Conservation (phyloP, 2,329 filamentous ascomycete genomes). For the Scedosporium minutisporum region DNA sequence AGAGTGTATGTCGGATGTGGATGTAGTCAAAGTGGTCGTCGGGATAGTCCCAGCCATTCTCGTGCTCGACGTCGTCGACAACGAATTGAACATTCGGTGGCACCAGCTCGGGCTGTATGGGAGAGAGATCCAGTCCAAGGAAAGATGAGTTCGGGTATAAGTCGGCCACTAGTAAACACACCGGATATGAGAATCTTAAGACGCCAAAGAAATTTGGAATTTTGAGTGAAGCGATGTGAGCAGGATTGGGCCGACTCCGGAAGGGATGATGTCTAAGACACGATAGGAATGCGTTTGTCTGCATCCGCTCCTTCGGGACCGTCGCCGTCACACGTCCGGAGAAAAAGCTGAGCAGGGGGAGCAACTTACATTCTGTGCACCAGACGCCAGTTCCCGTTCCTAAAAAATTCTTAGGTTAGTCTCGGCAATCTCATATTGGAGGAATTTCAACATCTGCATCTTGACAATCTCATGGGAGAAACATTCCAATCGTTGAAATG, state of each 20-base stretch:
- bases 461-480: neutral
- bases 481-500: neutral
- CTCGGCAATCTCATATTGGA: neutral
- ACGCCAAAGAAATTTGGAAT: constrained; percentile 26
- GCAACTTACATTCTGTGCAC: constrained; percentile 37
- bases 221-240: neutral
- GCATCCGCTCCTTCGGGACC: neutral
- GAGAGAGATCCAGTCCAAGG: constrained; percentile 40
- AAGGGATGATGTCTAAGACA: neutral
- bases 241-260: neutral
- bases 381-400: constrained; percentile 43
- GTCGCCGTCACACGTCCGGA: neutral
- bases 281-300: neutral
- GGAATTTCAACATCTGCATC: neutral
- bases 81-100: constrained; percentile 42
- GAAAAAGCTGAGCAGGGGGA: neutral
- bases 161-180: constrained; percentile 32
- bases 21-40: constrained; percentile 38
- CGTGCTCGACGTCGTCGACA: constrained; percentile 42
- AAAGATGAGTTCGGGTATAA: constrained; percentile 32
- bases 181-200: constrained; percentile 36
- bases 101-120: constrained; percentile 41
- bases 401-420: constrained; percentile 14
- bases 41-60: constrained; percentile 37
- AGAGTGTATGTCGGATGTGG: constrained; percentile 36